Evolutionary conservation across 169 alveolate genomes (phyloP).

Genomic region (Babesia bovis): DNA sequence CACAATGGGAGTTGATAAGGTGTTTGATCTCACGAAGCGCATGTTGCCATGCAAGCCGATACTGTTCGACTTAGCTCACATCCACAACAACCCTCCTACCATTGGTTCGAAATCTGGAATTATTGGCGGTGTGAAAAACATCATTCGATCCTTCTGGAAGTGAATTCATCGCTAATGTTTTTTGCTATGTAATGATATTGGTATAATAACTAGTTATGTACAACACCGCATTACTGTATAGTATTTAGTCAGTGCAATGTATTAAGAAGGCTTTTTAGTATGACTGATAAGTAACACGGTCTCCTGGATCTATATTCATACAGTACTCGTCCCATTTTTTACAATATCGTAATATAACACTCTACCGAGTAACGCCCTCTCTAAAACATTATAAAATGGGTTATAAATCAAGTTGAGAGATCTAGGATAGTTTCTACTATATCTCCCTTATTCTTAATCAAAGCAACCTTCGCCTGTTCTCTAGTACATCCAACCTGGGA

Average conservation of each 20-base stretch:
- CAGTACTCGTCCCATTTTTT: too few species aligned
- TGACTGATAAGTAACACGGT: too few species aligned
- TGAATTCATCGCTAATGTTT: background rate
- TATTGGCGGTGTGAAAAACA: slow-evolving; percentile 54
- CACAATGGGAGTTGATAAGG: background rate
- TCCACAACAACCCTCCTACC: slow-evolving; percentile 61
- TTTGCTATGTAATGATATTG: background rate
- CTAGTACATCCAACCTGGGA: slow-evolving; percentile 86
- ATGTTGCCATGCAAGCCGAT: slow-evolving; percentile 53
- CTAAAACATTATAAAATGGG: too few species aligned
- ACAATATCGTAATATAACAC: too few species aligned
- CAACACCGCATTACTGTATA: too few species aligned
- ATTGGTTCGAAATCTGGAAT: slow-evolving; percentile 14
- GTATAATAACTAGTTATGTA: too few species aligned
- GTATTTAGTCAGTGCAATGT: too few species aligned
- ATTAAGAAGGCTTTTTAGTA: too few species aligned
- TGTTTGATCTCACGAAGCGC: slow-evolving; percentile 46
- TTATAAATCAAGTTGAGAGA: slow-evolving; percentile 61
- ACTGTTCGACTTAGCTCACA: slow-evolving; percentile 64
- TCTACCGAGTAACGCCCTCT: too few species aligned
- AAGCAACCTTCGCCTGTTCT: slow-evolving; percentile 86
- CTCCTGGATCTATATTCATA: too few species aligned
- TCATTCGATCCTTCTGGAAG: slow-evolving; percentile 53
- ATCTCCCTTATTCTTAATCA: slow-evolving; percentile 84
- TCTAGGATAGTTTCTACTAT: slow-evolving; percentile 87